A percentile compares a stretch with the other conserved stretches of the same genome.
Evolutionary conservation across 495 filamentous ascomycete genomes (phyloP).

Genomic region (Talaromyces adpressus): DNA sequence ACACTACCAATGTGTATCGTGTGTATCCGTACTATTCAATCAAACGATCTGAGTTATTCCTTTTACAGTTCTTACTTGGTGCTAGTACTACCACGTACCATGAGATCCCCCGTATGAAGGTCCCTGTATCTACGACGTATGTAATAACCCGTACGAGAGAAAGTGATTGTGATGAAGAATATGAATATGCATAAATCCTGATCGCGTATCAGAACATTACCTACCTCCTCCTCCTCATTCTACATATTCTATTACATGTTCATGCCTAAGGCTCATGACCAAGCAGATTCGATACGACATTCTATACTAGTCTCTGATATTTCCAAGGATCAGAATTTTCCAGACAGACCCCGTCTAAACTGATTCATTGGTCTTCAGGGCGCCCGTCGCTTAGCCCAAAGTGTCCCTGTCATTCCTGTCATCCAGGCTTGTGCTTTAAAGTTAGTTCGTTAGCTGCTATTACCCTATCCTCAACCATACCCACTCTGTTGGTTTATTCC

Average conservation of each 20-base stretch:
- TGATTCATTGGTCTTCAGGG: conserved; percentile 4
- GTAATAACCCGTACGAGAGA: not conserved
- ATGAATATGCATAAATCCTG: not conserved
- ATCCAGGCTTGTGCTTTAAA: conserved; percentile 1
- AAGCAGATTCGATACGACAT: not conserved
- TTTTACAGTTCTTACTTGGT: not conserved
- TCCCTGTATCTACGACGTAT: not conserved
- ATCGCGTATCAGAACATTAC: not conserved
- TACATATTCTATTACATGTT: not conserved
- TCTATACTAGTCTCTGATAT: not conserved
- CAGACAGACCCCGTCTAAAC: not conserved
- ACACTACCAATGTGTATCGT: not conserved
- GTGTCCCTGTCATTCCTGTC: conserved; percentile 2
- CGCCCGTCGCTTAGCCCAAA: not conserved
- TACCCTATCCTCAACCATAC: not conserved
- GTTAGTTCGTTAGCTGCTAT: not conserved
- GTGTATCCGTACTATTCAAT: not conserved
- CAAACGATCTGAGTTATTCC: not conserved
- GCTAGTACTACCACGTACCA: not conserved
- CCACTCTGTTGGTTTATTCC: not conserved
- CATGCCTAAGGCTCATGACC: not conserved
- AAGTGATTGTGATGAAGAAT: not conserved
- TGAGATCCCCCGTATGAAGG: not conserved
- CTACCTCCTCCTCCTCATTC: not conserved
- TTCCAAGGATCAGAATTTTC: not conserved